Evolutionary conservation across 2,329 filamentous ascomycete genomes (phyloP).

Genomic region (Colletotrichum karsti): DNA sequence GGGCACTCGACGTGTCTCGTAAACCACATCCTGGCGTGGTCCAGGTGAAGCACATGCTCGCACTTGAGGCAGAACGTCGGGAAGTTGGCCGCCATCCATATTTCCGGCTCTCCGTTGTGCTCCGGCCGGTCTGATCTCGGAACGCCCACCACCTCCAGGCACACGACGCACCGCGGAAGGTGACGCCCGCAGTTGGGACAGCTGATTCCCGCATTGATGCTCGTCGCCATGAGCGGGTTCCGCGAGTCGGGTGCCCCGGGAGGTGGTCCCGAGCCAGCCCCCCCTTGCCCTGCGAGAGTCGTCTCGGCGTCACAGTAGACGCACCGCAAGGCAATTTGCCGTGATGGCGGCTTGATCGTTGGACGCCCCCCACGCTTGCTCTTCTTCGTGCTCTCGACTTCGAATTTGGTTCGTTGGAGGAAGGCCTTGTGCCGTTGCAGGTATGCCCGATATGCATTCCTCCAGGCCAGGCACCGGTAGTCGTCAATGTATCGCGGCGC

Average conservation of each 20-base stretch:
- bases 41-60: conserved; percentile 73
- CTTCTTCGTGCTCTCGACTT: conserved; percentile 77
- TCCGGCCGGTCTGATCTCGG: conserved; percentile 68
- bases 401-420: conserved; percentile 79
- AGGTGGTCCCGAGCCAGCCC: conserved; percentile 22
- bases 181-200: conserved; percentile 74
- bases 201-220: conserved; percentile 67
- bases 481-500: conserved; percentile 82
- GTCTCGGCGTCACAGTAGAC: conserved; percentile 76
- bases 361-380: conserved; percentile 71
- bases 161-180: conserved; percentile 73
- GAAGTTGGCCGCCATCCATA: conserved; percentile 63
- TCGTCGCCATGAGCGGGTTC: conserved; percentile 67
- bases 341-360: conserved; percentile 70
- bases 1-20: conserved; percentile 71
- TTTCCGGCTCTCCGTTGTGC: conserved; percentile 54
- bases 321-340: conserved; percentile 80
- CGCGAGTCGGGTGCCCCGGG: conserved; percentile 39
- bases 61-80: conserved; percentile 76
- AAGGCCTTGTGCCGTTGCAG: conserved; percentile 78
- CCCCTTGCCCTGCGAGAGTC: conserved; percentile 35
- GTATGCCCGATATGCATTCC: conserved; percentile 74
- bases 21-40: conserved; percentile 75
- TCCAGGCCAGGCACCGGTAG: conserved; percentile 78
- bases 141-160: conserved; percentile 72